A percentile compares a stretch with the other conserved stretches of the same genome.
These are phyloP conservation scores for Botrytis paeoniae DNA, from an alignment of 2,329 filamentous ascomycete species.

Conservation along the genomic window DNA sequence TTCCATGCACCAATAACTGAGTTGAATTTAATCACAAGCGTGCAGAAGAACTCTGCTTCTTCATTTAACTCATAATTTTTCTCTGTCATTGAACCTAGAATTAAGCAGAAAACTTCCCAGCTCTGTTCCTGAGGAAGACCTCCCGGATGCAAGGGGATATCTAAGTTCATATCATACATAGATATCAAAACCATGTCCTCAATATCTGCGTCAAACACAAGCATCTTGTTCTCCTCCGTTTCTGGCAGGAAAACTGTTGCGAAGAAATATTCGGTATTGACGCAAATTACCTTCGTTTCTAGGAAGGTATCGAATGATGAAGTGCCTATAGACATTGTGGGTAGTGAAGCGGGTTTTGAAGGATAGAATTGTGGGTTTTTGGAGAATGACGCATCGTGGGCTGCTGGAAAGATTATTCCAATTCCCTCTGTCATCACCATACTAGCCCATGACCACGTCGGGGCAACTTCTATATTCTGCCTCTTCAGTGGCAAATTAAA, in stretches of 20 bases:
- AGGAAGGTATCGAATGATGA: background rate
- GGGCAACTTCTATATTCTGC: background rate
- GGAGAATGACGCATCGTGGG: background rate
- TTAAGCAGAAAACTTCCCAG: background rate
- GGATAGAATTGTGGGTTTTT: background rate
- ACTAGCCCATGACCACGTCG: slow-evolving; percentile 7
- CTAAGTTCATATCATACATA: background rate
- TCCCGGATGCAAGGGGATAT: background rate
- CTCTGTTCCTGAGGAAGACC: background rate
- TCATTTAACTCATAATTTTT: background rate
- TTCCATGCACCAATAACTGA: background rate
- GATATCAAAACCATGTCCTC: background rate
- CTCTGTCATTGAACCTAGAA: background rate
- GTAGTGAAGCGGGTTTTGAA: background rate
- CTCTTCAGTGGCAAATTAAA: background rate
- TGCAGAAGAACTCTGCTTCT: background rate
- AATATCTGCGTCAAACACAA: background rate
- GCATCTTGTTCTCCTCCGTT: background rate
- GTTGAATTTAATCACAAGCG: background rate
- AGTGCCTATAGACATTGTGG: background rate
- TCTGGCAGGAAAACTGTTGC: background rate
- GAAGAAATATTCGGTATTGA: background rate
- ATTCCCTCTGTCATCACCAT: background rate
- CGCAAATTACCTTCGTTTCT: background rate
- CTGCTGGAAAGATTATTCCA: background rate